phyloP scores from a whole-genome alignment of 2,329 filamentous ascomycete species.

The Phoma herbarum region DNA sequence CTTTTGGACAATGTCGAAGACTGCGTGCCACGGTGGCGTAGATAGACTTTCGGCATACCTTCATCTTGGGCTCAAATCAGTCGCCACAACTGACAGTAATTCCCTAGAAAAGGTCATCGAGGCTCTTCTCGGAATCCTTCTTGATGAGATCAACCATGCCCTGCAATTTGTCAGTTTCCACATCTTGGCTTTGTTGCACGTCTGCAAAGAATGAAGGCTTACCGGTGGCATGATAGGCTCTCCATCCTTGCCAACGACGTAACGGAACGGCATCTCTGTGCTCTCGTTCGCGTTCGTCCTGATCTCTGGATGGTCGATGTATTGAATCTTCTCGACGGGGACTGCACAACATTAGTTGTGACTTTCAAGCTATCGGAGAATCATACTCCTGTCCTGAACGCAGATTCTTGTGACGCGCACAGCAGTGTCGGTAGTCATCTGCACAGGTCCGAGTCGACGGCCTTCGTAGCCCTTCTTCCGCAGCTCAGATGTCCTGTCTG shows the following conservation, averaged over 20 bases:
- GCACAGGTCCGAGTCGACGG: conserved; percentile 85
- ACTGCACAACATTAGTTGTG: conserved; percentile 61
- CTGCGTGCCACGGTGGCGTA: conserved; percentile 52
- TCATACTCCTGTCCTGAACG: conserved; percentile 80
- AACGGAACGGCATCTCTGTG: conserved; percentile 97
- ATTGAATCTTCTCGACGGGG: conserved; percentile 78
- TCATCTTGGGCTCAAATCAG: background rate
- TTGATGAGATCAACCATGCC: conserved; percentile 95
- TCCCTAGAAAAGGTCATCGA: conserved; percentile 79
- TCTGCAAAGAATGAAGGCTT: conserved; percentile 39
- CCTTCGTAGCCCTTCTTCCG: conserved; percentile 92
- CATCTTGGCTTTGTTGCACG: background rate
- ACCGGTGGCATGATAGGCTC: conserved; percentile 92
- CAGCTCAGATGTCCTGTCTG: conserved; percentile 94
- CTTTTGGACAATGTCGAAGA: conserved; percentile 33
- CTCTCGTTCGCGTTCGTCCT: conserved; percentile 91
- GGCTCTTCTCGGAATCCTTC: conserved; percentile 90
- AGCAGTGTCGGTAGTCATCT: conserved; percentile 99
- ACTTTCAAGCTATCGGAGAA: background rate
- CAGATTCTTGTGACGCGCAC: conserved; percentile 92
- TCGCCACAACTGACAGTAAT: background rate
- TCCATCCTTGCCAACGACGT: conserved; percentile 78
- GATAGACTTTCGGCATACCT: conserved; percentile 23
- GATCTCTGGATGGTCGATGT: conserved; percentile 88
- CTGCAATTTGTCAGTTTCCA: conserved; percentile 55